Conservation (phyloP, 2,329 filamentous ascomycete species). For the Biscogniauxia marginata region DNA sequence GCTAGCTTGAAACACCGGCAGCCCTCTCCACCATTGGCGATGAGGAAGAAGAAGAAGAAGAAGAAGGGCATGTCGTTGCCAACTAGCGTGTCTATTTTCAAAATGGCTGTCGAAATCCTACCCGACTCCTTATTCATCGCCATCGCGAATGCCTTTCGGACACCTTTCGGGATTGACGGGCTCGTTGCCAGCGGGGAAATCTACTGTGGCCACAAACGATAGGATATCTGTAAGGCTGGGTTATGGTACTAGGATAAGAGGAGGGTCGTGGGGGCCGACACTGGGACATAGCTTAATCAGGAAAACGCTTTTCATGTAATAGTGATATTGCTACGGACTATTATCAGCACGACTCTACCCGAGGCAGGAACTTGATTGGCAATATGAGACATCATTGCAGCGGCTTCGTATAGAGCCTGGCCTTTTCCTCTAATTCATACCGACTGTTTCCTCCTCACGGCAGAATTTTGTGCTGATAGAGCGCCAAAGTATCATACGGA, state of each 20-base stretch:
- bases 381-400: too few species aligned
- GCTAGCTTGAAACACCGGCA: slow-evolving; percentile 1
- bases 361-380: too few species aligned
- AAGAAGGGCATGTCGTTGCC: slow-evolving; percentile 11
- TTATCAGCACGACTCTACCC: too few species aligned
- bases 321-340: too few species aligned
- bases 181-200: slow-evolving; percentile 13
- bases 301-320: not conserved
- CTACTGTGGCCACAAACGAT: slow-evolving; percentile 15
- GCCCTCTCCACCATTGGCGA: not conserved
- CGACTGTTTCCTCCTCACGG: too few species aligned
- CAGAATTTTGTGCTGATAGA: too few species aligned
- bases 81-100: slow-evolving; percentile 17
- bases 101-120: slow-evolving; percentile 16
- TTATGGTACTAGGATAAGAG: slow-evolving; percentile 10
- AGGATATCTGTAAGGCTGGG: slow-evolving; percentile 13
- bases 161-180: slow-evolving; percentile 11
- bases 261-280: not conserved
- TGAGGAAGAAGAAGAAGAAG: not conserved
- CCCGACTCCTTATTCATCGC: slow-evolving; percentile 10
- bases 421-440: too few species aligned
- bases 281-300: not conserved
- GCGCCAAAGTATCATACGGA: too few species aligned
- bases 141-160: slow-evolving; percentile 5
- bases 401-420: too few species aligned